A percentile compares a stretch with the other conserved stretches of the same genome.
These are phyloP conservation scores for Durotheca rogersii DNA, from an alignment of 495 filamentous ascomycete species.

Conservation along the genomic window DNA sequence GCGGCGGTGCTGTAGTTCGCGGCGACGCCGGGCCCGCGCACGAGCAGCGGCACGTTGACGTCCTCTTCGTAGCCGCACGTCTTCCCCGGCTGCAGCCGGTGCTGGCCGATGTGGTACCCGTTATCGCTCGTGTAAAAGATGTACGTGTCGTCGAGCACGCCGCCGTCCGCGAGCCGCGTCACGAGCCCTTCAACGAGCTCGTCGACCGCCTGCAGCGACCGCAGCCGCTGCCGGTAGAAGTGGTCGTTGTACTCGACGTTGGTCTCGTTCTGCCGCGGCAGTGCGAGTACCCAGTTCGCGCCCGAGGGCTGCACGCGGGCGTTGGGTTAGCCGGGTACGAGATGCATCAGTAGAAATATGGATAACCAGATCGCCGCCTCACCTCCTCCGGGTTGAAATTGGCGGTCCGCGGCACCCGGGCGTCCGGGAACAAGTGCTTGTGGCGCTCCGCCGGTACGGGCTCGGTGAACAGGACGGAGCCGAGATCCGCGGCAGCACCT, in stretches of 20 bases:
- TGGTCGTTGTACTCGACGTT: slow-evolving; percentile 63
- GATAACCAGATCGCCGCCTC: no score
- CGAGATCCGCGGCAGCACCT: background rate
- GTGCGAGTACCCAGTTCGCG: slow-evolving; percentile 57
- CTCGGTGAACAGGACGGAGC: slow-evolving; percentile 40
- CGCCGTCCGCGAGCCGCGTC: slow-evolving; percentile 49
- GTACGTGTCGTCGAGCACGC: slow-evolving; percentile 62
- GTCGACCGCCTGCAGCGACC: slow-evolving; percentile 62
- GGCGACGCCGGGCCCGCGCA: slow-evolving; percentile 58
- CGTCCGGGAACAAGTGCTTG: slow-evolving; percentile 47
- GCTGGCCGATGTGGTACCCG: slow-evolving; percentile 70
- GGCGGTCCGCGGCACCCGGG: slow-evolving; percentile 46
- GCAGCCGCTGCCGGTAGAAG: slow-evolving; percentile 64
- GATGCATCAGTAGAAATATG: no score
- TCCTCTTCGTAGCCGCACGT: slow-evolving; percentile 67
- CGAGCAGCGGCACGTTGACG: slow-evolving; percentile 63
- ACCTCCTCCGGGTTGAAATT: slow-evolving; percentile 55
- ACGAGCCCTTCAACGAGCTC: slow-evolving; percentile 61
- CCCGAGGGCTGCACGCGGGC: slow-evolving; percentile 45
- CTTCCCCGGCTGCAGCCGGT: slow-evolving; percentile 66
- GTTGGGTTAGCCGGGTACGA: slow-evolving; percentile 13
- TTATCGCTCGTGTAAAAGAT: slow-evolving; percentile 70
- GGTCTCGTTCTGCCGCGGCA: slow-evolving; percentile 54
- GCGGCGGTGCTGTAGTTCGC: slow-evolving; percentile 33
- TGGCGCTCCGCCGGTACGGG: slow-evolving; percentile 50